Evolutionary conservation across 805 yeast genomes (phyloP).

Genomic region (Candida sithepensis): DNA sequence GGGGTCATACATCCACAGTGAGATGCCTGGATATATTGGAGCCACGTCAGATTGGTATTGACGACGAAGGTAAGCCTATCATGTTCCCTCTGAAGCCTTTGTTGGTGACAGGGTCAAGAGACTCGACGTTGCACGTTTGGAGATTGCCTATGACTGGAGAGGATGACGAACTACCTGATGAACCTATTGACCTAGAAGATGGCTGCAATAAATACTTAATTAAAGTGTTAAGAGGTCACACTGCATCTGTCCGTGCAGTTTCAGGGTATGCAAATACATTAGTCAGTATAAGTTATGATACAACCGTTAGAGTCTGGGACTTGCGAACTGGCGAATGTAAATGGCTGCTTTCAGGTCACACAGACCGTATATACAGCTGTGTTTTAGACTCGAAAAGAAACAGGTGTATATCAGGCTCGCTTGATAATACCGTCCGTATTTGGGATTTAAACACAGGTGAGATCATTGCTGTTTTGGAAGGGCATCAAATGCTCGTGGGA

Average conservation of each 20-base stretch:
- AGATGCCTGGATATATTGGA: constrained; percentile 82
- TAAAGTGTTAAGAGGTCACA: constrained; percentile 69
- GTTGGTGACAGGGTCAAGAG: constrained; percentile 84
- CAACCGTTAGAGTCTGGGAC: constrained; percentile 91
- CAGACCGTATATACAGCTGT: constrained; percentile 85
- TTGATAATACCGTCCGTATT: constrained; percentile 82
- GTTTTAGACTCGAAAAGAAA: constrained; percentile 72
- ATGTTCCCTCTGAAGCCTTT: constrained; percentile 62
- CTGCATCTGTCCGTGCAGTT: constrained; percentile 80
- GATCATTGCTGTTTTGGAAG: constrained; percentile 66
- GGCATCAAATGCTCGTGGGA: constrained; percentile 90
- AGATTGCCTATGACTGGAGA: constrained; percentile 51
- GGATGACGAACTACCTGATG: constrained; percentile 34
- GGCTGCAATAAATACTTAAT: constrained; percentile 59
- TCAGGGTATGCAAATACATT: constrained; percentile 81
- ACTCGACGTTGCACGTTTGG: constrained; percentile 78
- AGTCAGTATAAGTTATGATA: constrained; percentile 88
- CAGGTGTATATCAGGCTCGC: constrained; percentile 85
- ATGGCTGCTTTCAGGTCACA: constrained; percentile 76
- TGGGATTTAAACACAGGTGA: constrained; percentile 86
- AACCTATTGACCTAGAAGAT: constrained; percentile 36
- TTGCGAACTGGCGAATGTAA: constrained; percentile 68
- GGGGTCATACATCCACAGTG: constrained; percentile 91
- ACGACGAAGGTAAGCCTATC: constrained; percentile 53
- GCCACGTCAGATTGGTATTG: constrained; percentile 61